A percentile compares a stretch with the other conserved stretches of the same genome.
These are phyloP conservation scores for Pisolithus thermaeus DNA, from an alignment of 1,284 basidiomycete genomes.

Conservation along the genomic window DNA sequence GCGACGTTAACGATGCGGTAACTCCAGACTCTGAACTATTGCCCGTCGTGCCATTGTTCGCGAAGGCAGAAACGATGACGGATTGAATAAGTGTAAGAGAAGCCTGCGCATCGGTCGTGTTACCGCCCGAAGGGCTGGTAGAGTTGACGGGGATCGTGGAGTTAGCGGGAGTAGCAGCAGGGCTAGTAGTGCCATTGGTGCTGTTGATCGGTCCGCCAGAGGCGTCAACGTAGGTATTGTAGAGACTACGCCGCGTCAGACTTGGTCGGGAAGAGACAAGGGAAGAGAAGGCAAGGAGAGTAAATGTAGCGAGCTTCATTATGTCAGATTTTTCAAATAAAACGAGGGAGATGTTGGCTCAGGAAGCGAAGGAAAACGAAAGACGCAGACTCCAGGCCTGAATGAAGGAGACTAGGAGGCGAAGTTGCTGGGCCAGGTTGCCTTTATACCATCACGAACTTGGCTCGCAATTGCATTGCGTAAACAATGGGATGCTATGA, in stretches of 20 bases:
- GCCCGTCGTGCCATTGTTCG: conserved; percentile 38
- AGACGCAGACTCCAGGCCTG: conserved; percentile 7
- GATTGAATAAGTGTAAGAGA: conserved; percentile 40
- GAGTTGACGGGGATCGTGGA: no score
- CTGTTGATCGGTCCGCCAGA: conserved; percentile 18
- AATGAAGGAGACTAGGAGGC: background rate
- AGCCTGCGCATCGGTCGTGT: conserved; percentile 32
- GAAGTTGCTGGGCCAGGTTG: background rate
- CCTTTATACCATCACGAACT: background rate
- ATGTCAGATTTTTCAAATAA: background rate
- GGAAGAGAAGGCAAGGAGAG: conserved; percentile 34
- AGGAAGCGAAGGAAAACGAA: conserved; percentile 3
- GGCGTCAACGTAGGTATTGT: conserved; percentile 7
- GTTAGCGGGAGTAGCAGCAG: no score
- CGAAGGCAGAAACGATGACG: conserved; percentile 42
- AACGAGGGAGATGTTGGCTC: background rate
- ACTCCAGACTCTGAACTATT: conserved; percentile 29
- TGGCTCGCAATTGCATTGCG: background rate
- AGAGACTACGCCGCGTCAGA: conserved; percentile 27
- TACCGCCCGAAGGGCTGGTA: conserved; percentile 17
- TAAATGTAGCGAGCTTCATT: conserved; percentile 27
- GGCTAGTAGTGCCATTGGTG: conserved; percentile 15
- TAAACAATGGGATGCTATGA: background rate
- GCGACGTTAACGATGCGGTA: conserved; percentile 42
- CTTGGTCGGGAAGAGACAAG: conserved; percentile 35